These are phyloP conservation scores for Fusarium sp. DNA, from an alignment of 2,329 filamentous ascomycete genomes.

Conservation along the genomic window DNA sequence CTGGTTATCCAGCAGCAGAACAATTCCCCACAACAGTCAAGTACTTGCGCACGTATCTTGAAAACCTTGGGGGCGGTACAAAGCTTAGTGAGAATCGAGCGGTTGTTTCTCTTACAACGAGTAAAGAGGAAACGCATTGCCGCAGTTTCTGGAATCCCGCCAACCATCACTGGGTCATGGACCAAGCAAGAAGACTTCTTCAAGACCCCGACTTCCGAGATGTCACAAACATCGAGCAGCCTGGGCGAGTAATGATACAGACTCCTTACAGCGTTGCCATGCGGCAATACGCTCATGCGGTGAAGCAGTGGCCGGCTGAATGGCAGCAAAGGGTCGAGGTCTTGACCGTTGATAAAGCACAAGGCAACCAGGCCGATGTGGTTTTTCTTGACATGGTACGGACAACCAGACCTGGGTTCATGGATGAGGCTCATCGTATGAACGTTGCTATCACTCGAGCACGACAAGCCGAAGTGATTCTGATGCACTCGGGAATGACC, in stretches of 20 bases:
- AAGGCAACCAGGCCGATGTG: constrained; percentile 61
- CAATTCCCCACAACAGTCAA: constrained; percentile 46
- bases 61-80: constrained; percentile 36
- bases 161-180: constrained; percentile 54
- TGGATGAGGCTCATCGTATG: constrained; percentile 57
- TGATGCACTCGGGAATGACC: constrained; percentile 57
- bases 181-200: constrained; percentile 48
- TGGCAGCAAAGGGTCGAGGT: constrained; percentile 52
- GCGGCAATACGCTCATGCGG: constrained; percentile 49
- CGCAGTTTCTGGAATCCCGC: constrained; percentile 56
- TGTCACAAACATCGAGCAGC: constrained; percentile 34
- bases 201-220: constrained; percentile 49
- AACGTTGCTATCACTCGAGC: constrained; percentile 60
- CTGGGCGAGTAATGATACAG: constrained; percentile 57
- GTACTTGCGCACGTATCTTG: constrained; percentile 48
- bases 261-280: constrained; percentile 57
- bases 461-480: constrained; percentile 57
- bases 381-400: constrained; percentile 61
- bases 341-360: constrained; percentile 58
- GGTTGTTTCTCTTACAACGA: constrained; percentile 47
- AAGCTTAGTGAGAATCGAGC: constrained; percentile 51
- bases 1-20: constrained; percentile 38
- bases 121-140: constrained; percentile 44
- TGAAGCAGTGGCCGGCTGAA: constrained; percentile 44
- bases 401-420: constrained; percentile 53